A percentile compares a stretch with the other conserved stretches of the same genome.
These are phyloP conservation scores for Gentiana macrophylla DNA, from an alignment of 257 asterid genomes.

Conservation along the genomic window DNA sequence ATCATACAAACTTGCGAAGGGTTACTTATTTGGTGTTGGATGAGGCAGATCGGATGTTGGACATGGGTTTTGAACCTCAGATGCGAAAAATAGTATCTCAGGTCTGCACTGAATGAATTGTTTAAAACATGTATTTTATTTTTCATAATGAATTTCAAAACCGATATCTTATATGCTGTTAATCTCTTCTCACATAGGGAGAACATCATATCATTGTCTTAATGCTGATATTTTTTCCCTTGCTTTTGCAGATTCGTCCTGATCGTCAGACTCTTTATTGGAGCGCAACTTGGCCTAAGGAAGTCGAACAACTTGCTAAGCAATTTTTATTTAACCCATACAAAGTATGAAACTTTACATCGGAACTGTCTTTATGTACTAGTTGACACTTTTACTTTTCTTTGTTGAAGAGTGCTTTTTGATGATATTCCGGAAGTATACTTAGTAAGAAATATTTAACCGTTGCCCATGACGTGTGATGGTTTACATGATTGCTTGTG, in stretches of 20 bases:
- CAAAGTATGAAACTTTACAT: slow-evolving; percentile 40
- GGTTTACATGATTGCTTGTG: too few species aligned
- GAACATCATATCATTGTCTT: too few species aligned
- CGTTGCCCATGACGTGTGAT: too few species aligned
- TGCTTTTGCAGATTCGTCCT: slow-evolving; percentile 75
- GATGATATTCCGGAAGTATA: neutral
- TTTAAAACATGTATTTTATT: neutral
- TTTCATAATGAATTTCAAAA: too few species aligned
- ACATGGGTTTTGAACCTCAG: slow-evolving; percentile 97
- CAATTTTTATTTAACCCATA: slow-evolving; percentile 64
- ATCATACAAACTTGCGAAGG: slow-evolving; percentile 80
- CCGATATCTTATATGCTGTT: too few species aligned
- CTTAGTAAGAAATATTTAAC: neutral
- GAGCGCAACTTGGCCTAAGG: slow-evolving; percentile 99
- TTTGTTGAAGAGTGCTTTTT: too few species aligned
- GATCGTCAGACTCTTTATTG: slow-evolving; percentile 98
- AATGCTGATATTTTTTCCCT: neutral
- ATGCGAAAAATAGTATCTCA: slow-evolving; percentile 75
- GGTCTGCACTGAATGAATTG: slow-evolving; percentile 24
- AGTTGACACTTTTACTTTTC: too few species aligned
- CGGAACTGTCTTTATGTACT: too few species aligned
- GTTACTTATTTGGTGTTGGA: slow-evolving; percentile 90
- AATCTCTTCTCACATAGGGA: too few species aligned
- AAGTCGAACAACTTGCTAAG: slow-evolving; percentile 92
- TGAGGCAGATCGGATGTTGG: slow-evolving; percentile 94